Evolutionary conservation across 2,329 filamentous ascomycete genomes (phyloP), one percentile per base, ranked within the genome.

Genomic region (Ophiostoma populinum): DNA sequence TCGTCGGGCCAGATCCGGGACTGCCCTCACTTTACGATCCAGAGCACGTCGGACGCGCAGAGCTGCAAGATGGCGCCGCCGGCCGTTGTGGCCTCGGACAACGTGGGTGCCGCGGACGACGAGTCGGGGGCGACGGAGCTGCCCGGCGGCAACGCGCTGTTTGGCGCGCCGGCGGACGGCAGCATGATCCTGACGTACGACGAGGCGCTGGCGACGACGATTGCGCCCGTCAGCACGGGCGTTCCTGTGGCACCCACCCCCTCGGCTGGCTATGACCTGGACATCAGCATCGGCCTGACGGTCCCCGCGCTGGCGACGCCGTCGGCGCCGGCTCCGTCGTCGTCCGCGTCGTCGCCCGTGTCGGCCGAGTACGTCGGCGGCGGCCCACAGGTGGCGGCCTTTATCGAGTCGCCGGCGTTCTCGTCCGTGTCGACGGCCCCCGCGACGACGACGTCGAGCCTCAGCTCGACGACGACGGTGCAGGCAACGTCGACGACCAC

Each of bases 11-110:
- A 61, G 27, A 71, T 92, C 30, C 48, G 64, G 28, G 82, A 86
- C 53, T 94, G 86, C 57, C 57, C 69, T 1, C 46, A 90, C 20
- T 93, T 94, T 56, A 59, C 64, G 35, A 60, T 92, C 37, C 73
- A 86, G 51, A 55, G 55, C 35, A 62, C 72, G 18, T 52, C 55
- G 0, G 59, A 64, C 9, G 63, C 67, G 48, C 46, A 51, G 2
- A 46, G 67, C 39, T 92, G 85, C 60, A 59, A 62, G 34, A 66
- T 87, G 49, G 50, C 67, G 1, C 41, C 75, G 1, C 77, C 80
- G 3, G 41, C 54, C 0, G 45, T 49, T 0, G 52, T 90, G 15
- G 49, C 52, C 1, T 42, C 59, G 7, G 82, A 92, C 41, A 56
- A 83, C 46, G 65, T 70, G 34, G 30, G 30, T n/a, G n/a, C n/a